Evolutionary conservation across 2,329 filamentous ascomycete genomes (phyloP), one percentile per base, ranked within the genome.

Genomic region (Cucurbitaria berberidis): DNA sequence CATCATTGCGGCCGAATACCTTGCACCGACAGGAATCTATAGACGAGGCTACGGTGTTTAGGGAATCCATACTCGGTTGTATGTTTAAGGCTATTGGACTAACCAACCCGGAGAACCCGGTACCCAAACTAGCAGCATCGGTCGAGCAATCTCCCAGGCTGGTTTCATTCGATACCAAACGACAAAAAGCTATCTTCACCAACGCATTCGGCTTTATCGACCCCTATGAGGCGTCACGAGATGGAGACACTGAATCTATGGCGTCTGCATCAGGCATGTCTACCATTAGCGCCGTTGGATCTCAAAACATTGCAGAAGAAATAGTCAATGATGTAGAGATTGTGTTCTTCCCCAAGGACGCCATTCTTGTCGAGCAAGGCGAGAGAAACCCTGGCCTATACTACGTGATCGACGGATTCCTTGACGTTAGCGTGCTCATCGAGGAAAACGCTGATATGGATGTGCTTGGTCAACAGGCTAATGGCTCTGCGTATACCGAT

Each of bases 381-480:
- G 95, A 99, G 73, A 85, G 95, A n/a, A 96, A 96, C 64, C 95
- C 95, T 0, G 95, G 95, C 0, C 75, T 99, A 0, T 99, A 99
- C 77, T 99, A 99, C 75, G 93, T 99, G 3, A 89, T 99, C 44
- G 95, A 99, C 72, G 95, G 95, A 0, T 99, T 99, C 66, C 79
- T 99, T 30, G 95, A 99, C 67, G 93, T 98, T 38, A 92, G 91
- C 56, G 88, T 96, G n/a, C 87, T 90, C 1, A 80, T 85, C 0
- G 85, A 88, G 35, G 86, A 89, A n/a, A 81, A 84, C 40, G 78
- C 69, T 4, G 74, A 76, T 18, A 62, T 66, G 1, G 78, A 81
- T 53, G 69, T 80, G 8, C 70, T 81, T 27, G 78, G 79, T 9
- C 78, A 77, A 1, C 63, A 73, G 22, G 76, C 73, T 6, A 62